Evolutionary conservation across 2,329 filamentous ascomycete species (phyloP), one percentile per base, ranked within the genome.

Genomic region (Beauveria sp.): DNA sequence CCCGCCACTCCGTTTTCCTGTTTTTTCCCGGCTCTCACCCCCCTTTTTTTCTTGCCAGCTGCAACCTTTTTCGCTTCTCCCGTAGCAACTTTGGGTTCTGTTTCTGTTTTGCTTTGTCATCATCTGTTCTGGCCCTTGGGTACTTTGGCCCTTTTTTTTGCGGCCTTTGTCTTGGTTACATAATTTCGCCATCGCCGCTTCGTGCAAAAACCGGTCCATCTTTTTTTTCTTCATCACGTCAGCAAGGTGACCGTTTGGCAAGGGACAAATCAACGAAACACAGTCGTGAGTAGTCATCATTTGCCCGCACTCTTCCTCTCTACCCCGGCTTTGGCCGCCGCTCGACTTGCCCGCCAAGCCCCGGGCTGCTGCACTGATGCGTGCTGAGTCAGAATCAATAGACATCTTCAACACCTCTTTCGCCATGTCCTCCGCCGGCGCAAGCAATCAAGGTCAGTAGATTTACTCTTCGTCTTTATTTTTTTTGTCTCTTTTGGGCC

Each of bases 341-440:
- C 49, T 42, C 42, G 31, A 24, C 31, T 7, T 38, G 34, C 6
- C 57, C 20, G 24, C 31, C 28, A 18, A 14, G 20, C 26, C 34
- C 34, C 22, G 49, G 38, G 38, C 40, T 49, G 7, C 12, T 50
- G 9, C 22, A n/a, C 34, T 22, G 38, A 50, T 43, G 67, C 65
- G 67, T 73, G 71, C 71, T 73, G 71, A 73, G 69, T 73, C 69
- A 73, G 71, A 49, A 49, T 61, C 59, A 72, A 64, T 65, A 70
- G 66, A 66, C 66, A 49, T 54, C 50, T 42, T 20, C 31, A 65
- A 67, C 71, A 68, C 68, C 71, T 71, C 70, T 68, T 69, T 69
- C 67, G 49, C 70, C 65, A 69, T 70, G 66, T 72, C 70, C 65
- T 68, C 67, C 66, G 70, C 64, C 69, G 67, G 70, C 69, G 69